Percentiles rank a stretch among this genome's conserved stretches.
Evolutionary conservation across 1,284 basidiomycete genomes (phyloP).

Genomic region (Ustilago sp.): DNA sequence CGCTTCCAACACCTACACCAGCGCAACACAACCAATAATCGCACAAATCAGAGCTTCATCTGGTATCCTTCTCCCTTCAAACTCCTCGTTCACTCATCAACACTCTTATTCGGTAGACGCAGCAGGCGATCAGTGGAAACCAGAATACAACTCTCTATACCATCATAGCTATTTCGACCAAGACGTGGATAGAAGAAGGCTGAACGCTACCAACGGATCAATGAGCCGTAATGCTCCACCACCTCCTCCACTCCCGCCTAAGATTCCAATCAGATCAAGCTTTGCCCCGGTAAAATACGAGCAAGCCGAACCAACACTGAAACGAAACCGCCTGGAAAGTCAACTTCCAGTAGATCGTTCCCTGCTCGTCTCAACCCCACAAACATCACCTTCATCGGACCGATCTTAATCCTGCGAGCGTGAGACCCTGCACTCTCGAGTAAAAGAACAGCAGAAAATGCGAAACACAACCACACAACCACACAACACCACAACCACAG

Average conservation of each 20-base stretch:
- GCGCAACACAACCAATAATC: neutral
- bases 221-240: neutral
- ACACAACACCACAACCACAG: too few species aligned
- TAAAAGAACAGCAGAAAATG: too few species aligned
- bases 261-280: constrained; percentile 30
- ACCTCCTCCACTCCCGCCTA: constrained; percentile 40
- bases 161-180: constrained; percentile 16
- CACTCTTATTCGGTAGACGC: neutral
- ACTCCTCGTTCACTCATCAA: neutral
- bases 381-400: too few species aligned
- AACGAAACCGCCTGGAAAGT: neutral
- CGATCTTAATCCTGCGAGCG: too few species aligned
- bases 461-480: too few species aligned
- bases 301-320: constrained; percentile 3
- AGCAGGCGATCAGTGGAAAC: constrained; percentile 15
- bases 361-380: too few species aligned
- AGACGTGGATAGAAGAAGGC: neutral
- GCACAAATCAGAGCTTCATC: neutral
- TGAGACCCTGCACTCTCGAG: too few species aligned
- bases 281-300: neutral
- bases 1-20: too few species aligned
- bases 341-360: too few species aligned
- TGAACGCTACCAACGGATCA: neutral
- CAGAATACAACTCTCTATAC: constrained; percentile 38
- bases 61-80: neutral